phyloP scores from a whole-genome alignment of 495 filamentous ascomycete genomes.

The Hypoxylon subgilvum region DNA sequence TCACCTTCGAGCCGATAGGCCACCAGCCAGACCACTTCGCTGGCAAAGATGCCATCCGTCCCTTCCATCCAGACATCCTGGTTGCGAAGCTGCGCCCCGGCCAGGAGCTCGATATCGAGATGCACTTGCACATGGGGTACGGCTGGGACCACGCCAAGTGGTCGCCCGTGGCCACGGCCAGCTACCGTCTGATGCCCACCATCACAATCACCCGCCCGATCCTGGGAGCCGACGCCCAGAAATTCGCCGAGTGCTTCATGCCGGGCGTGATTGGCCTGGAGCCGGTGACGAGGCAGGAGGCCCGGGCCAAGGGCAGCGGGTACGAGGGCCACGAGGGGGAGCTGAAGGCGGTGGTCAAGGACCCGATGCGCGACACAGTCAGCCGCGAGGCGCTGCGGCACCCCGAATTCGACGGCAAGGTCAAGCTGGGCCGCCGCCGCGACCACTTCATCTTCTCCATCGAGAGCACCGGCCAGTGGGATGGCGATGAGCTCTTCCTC shows the following conservation, averaged over 20 bases:
- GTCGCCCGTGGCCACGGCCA: constrained; percentile 92
- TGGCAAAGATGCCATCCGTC: constrained; percentile 66
- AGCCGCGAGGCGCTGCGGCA: constrained; percentile 90
- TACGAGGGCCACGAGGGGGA: constrained; percentile 76
- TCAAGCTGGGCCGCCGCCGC: constrained; percentile 83
- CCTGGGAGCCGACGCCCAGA: constrained; percentile 80
- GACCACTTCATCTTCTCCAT: constrained; percentile 98
- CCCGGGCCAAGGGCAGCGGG: constrained; percentile 61
- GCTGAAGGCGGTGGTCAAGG: constrained; percentile 81
- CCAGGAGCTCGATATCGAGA: constrained; percentile 79
- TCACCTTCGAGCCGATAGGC: constrained; percentile 76
- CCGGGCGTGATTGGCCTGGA: constrained; percentile 84
- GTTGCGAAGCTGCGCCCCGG: constrained; percentile 93
- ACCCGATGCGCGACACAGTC: constrained; percentile 90
- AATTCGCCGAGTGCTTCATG: constrained; percentile 91
- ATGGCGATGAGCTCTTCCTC: constrained; percentile 87
- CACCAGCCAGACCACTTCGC: constrained; percentile 72
- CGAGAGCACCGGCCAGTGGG: constrained; percentile 92
- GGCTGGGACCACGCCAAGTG: constrained; percentile 97
- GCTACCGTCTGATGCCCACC: constrained; percentile 85
- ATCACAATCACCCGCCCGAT: constrained; percentile 85
- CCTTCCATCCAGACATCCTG: constrained; percentile 90
- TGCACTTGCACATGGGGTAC: constrained; percentile 92
- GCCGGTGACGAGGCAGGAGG: constrained; percentile 71
- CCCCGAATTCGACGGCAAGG: constrained; percentile 90